Evolutionary conservation across 768 basidiomycete species (phyloP), one percentile per base, ranked within the genome.

Genomic region (Mycena alexandri): DNA sequence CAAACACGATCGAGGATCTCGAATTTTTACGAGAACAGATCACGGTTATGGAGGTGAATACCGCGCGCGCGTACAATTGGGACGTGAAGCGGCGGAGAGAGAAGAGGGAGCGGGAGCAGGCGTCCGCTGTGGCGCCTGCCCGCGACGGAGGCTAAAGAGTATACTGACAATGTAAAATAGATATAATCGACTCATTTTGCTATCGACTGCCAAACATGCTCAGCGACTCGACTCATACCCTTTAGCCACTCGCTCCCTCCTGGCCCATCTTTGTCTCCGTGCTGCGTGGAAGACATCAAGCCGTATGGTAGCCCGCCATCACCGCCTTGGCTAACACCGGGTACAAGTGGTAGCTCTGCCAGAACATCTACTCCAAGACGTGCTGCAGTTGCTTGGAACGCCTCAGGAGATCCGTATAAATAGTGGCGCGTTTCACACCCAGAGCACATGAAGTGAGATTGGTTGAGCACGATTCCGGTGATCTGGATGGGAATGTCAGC

Each of bases 21-120:
- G 95, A 96, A 75, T 99, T 94, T 76, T 79, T 99, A 65, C 84
- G 95, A 57, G 98, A 99, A 75, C 98, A 99, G 78, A 84, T 96
- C 58, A 99, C 98, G 6, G 88, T 98, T 12, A 98, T 98, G 93
- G 96, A 99, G 75, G 89, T 90, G 43, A 99, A 99, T 75, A 96
- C 94, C 14, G 97, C 97, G 7, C 85, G 97, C 42, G 91, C 97
- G 58, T 98, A 97, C 76, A 99, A 99, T 75, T 96, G 93, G 92
- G 95, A 97, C 75, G 95, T 97, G 33, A 94, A 94, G 76, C 80
- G 90, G 71, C 83, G 95, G 76, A 80, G 93, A 76, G 90, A 90
- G 52, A 78, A 79, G 71, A 79, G 88, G 64, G 76, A 79, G 71
- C 75, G 74, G 61, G 85, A 84, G 57, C 83, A 80, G 57, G 67